Evolutionary conservation across 2,329 filamentous ascomycete species (phyloP).

Genomic region (Fusarium neocosmosporiellum): DNA sequence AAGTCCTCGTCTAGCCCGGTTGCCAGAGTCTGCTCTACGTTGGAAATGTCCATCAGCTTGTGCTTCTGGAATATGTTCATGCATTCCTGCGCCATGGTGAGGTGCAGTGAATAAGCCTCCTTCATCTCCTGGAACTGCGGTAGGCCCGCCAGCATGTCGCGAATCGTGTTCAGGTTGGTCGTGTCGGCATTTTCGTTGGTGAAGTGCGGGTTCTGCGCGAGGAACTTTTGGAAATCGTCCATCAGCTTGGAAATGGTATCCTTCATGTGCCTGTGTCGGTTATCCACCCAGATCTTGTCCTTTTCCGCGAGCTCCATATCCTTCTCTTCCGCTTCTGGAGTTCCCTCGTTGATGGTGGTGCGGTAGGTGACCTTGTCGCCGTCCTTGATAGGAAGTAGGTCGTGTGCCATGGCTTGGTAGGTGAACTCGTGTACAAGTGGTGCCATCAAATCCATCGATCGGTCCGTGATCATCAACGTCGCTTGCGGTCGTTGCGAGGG

Average conservation of each 20-base stretch:
- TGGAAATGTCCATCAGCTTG: constrained; percentile 88
- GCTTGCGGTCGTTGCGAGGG: constrained; percentile 81
- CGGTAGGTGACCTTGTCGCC: constrained; percentile 89
- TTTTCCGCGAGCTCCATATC: constrained; percentile 92
- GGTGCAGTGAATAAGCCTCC: constrained; percentile 91
- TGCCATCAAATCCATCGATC: constrained; percentile 90
- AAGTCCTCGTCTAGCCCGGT: constrained; percentile 95
- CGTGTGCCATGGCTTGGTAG: constrained; percentile 98
- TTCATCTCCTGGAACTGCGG: constrained; percentile 97
- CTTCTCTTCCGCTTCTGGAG: constrained; percentile 78
- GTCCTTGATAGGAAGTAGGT: constrained; percentile 88
- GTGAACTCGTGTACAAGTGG: constrained; percentile 96
- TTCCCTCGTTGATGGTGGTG: constrained; percentile 81
- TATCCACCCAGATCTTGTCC: constrained; percentile 95
- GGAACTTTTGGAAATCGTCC: constrained; percentile 91
- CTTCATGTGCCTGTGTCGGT: constrained; percentile 96
- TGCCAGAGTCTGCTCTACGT: constrained; percentile 88
- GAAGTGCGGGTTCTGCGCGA: constrained; percentile 92
- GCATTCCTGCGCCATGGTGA: constrained; percentile 97
- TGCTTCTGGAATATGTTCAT: constrained; percentile 91
- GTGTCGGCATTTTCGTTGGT: constrained; percentile 77
- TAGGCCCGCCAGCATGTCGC: constrained; percentile 95
- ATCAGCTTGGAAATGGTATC: constrained; percentile 95
- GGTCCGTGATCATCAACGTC: constrained; percentile 86
- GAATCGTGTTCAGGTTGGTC: constrained; percentile 88